A percentile compares a stretch with the other conserved stretches of the same genome.
phyloP scores from a whole-genome alignment of 2,329 filamentous ascomycete species.

The Claviceps sorghi region DNA sequence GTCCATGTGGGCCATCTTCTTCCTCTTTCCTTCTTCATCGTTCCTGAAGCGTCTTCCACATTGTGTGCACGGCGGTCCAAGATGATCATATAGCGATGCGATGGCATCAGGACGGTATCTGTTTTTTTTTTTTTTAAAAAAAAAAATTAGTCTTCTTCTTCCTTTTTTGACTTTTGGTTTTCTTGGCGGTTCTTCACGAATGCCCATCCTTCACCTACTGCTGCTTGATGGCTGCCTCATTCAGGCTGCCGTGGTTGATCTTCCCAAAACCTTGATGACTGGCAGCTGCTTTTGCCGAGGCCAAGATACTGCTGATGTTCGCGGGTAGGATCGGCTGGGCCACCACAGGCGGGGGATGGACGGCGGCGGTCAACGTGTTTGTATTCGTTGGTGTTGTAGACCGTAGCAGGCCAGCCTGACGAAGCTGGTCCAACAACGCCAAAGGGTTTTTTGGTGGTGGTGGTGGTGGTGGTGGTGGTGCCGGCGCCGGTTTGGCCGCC shows the following conservation, averaged over 20 bases:
- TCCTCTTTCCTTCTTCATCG: slow-evolving; percentile 63
- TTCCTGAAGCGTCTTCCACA: slow-evolving; percentile 77
- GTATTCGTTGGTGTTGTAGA: slow-evolving; percentile 25
- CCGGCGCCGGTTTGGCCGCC: slow-evolving; percentile 12
- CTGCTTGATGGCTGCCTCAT: slow-evolving; percentile 52
- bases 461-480: slow-evolving; percentile 9
- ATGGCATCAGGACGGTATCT: slow-evolving; percentile 61
- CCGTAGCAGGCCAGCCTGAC: slow-evolving; percentile 51
- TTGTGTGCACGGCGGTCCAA: slow-evolving; percentile 77
- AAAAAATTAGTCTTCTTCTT: slow-evolving; percentile 9
- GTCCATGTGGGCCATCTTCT: slow-evolving; percentile 86
- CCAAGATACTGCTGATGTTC: slow-evolving; percentile 22
- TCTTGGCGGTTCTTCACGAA: not conserved
- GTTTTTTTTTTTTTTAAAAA: slow-evolving; percentile 6
- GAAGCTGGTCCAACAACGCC: slow-evolving; percentile 51
- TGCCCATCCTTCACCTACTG: slow-evolving; percentile 37
- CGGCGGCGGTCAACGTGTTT: slow-evolving; percentile 21
- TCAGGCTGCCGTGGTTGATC: slow-evolving; percentile 42
- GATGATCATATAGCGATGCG: slow-evolving; percentile 59
- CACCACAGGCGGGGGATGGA: slow-evolving; percentile 15
- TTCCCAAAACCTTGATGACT: slow-evolving; percentile 15
- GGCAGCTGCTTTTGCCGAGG: slow-evolving; percentile 17
- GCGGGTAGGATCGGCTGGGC: slow-evolving; percentile 18
- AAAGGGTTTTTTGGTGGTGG: slow-evolving; percentile 30
- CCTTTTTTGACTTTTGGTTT: not conserved